Conservation (phyloP, 257 asterid species). For the Lantana camara region DNA sequence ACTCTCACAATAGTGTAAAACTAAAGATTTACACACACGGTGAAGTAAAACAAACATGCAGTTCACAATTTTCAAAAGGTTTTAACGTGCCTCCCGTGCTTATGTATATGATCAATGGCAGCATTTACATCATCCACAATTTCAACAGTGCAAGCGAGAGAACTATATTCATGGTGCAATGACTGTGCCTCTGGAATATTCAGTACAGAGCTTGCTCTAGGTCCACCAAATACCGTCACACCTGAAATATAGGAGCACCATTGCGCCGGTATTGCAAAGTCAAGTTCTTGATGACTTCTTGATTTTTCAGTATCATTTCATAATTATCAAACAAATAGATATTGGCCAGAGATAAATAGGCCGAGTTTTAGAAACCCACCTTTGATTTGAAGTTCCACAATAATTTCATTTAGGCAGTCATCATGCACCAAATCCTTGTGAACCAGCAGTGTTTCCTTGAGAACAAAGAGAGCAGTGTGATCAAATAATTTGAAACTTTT, state of each 20-base stretch:
- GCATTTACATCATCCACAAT: constrained; percentile 89
- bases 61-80: constrained; percentile 2
- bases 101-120: constrained; percentile 91
- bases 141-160: constrained; percentile 92
- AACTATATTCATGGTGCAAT: constrained; percentile 90
- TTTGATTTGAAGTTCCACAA: constrained; percentile 66
- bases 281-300: constrained; percentile 1
- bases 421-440: constrained; percentile 62
- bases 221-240: constrained; percentile 83
- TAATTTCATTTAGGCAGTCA: constrained; percentile 53
- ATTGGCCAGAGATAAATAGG: not conserved
- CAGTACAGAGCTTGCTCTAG: constrained; percentile 68
- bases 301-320: not conserved
- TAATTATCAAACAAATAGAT: too few species aligned
- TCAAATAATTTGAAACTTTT: not conserved
- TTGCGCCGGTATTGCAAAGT: constrained; percentile 3
- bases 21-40: not conserved
- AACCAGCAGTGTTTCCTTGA: constrained; percentile 81
- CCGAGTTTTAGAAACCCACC: constrained; percentile 40
- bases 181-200: constrained; percentile 75
- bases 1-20: constrained; percentile 5
- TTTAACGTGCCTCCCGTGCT: constrained; percentile 76
- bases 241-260: constrained; percentile 48
- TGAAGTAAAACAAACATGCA: not conserved
- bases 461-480: not conserved